These are phyloP conservation scores for Ogataea populi-albae DNA, from an alignment of 805 yeast species.

Conservation along the genomic window DNA sequence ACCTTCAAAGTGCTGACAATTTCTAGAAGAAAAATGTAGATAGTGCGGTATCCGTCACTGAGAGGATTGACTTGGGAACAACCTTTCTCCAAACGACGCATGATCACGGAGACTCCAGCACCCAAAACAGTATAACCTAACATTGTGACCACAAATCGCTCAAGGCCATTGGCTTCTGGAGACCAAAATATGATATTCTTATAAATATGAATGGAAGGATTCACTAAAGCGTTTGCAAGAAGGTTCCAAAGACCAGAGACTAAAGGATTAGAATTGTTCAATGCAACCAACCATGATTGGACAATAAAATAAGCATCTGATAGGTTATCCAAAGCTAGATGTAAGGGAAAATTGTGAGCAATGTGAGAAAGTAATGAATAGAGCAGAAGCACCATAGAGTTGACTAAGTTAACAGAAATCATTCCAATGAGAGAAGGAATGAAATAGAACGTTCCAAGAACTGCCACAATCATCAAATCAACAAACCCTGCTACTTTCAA, in stretches of 20 bases:
- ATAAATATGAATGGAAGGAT: slow-evolving; percentile 12
- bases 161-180: slow-evolving; percentile 19
- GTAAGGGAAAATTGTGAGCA: not conserved
- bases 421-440: slow-evolving; percentile 27
- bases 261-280: not conserved
- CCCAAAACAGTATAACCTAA: slow-evolving; percentile 22
- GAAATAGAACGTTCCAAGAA: slow-evolving; percentile 22
- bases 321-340: not conserved
- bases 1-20: slow-evolving; percentile 68
- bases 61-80: slow-evolving; percentile 42
- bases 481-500: slow-evolving; percentile 22
- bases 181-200: slow-evolving; percentile 19
- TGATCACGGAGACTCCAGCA: slow-evolving; percentile 8
- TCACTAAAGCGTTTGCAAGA: not conserved
- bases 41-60: slow-evolving; percentile 46
- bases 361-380: slow-evolving; percentile 3
- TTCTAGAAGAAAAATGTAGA: slow-evolving; percentile 54
- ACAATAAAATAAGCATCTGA: not conserved
- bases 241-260: not conserved
- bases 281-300: not conserved
- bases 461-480: slow-evolving; percentile 20
- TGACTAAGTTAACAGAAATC: slow-evolving; percentile 16
- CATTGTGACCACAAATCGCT: slow-evolving; percentile 15
- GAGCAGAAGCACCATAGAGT: slow-evolving; percentile 3
- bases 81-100: slow-evolving; percentile 27